phyloP scores from a whole-genome alignment of 805 yeast genomes.

The Danielozyma ontarioensis region DNA sequence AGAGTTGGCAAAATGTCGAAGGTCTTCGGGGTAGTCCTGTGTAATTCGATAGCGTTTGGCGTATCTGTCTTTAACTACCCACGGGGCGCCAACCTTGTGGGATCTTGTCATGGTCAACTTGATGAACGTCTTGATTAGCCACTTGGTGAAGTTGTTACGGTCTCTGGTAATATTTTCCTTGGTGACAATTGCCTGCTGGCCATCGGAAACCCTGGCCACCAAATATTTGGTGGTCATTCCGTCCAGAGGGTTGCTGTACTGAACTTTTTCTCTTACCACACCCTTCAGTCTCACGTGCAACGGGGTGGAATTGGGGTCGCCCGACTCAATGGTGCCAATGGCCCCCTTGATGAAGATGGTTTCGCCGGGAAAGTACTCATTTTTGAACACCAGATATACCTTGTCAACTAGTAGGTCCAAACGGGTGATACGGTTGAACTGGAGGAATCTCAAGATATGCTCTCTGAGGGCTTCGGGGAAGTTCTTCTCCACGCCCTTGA shows the following conservation, averaged over 20 bases:
- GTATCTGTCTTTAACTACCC: slow-evolving; percentile 82
- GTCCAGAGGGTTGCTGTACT: slow-evolving; percentile 50
- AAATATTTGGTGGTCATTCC: slow-evolving; percentile 55
- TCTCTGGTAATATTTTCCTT: slow-evolving; percentile 74
- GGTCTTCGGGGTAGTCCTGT: slow-evolving; percentile 51
- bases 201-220: slow-evolving; percentile 51
- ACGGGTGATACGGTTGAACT: slow-evolving; percentile 75
- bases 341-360: slow-evolving; percentile 53
- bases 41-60: slow-evolving; percentile 67
- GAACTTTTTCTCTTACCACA: slow-evolving; percentile 78
- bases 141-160: slow-evolving; percentile 81
- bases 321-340: not conserved
- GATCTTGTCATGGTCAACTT: slow-evolving; percentile 75
- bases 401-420: slow-evolving; percentile 85
- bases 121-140: slow-evolving; percentile 83
- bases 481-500: slow-evolving; percentile 62
- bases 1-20: slow-evolving; percentile 32
- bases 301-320: slow-evolving; percentile 1
- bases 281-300: slow-evolving; percentile 41
- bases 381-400: slow-evolving; percentile 70
- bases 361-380: slow-evolving; percentile 91
- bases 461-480: slow-evolving; percentile 92
- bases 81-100: slow-evolving; percentile 86
- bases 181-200: slow-evolving; percentile 63
- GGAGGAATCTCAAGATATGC: slow-evolving; percentile 82